Conservation (phyloP, 179 eudicot species). For the Drosera spatulata region DNA sequence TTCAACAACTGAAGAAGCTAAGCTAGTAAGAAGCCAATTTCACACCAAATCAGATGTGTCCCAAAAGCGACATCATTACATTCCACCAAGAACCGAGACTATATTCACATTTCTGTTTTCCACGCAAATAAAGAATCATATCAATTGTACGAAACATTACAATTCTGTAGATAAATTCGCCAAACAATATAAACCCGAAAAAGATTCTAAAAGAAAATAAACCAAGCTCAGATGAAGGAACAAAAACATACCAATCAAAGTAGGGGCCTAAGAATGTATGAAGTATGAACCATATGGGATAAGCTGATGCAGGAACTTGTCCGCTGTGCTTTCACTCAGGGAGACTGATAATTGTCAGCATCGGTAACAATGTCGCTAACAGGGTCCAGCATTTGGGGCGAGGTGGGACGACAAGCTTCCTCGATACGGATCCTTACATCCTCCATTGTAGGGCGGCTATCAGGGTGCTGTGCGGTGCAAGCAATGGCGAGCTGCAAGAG, state of each 20-base stretch:
- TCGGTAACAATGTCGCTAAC: slow-evolving; percentile 22
- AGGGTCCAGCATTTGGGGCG: slow-evolving; percentile 9
- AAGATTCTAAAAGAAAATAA: background rate
- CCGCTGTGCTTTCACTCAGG: background rate
- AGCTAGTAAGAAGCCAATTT: too few relatives aligned
- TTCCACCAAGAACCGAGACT: background rate
- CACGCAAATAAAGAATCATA: background rate
- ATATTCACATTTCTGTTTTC: too few relatives aligned
- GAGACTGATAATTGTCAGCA: slow-evolving; percentile 7
- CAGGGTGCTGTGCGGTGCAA: slow-evolving; percentile 65
- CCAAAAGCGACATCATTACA: slow-evolving; percentile 8
- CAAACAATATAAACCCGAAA: background rate
- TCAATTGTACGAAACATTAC: background rate
- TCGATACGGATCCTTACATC: slow-evolving; percentile 39
- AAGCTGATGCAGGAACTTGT: slow-evolving; percentile 8
- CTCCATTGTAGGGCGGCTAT: slow-evolving; percentile 55
- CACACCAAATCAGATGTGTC: slow-evolving; percentile 13
- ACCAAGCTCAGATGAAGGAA: background rate
- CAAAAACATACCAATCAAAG: too few relatives aligned
- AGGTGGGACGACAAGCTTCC: slow-evolving; percentile 30
- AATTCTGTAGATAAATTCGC: background rate
- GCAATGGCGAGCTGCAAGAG: slow-evolving; percentile 61
- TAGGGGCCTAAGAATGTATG: background rate
- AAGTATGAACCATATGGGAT: slow-evolving; percentile 4
- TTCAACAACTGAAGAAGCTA: too few relatives aligned